Evolutionary conservation across 2,329 filamentous ascomycete genomes (phyloP), one percentile per base, ranked within the genome.

Genomic region (Fusarium cicatricum): DNA sequence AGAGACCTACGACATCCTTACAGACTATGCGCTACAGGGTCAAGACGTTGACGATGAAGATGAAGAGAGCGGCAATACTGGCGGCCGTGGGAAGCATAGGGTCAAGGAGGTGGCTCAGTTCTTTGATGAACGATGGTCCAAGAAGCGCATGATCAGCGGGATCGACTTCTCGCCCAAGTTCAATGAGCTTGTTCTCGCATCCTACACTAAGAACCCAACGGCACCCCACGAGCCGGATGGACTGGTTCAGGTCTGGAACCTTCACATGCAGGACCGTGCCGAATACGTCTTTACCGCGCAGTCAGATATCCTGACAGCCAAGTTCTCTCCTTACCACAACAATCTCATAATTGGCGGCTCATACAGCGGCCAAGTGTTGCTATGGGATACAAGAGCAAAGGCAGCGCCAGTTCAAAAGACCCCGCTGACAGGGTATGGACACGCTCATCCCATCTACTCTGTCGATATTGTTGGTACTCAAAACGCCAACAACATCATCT

Each of bases 401-500:
- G 90, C 92, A 15, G 87, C 89, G 15, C 94, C 96, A 0, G 92
- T 98, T 6, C 93, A 97, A 70, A 97, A 97, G 77, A 99, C 95
- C 2, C 95, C 95, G 1, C 82, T 99, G 33, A 98, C 94, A 6
- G 94, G 95, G 43, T 93, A 91, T 12, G 93, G 95, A 12, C 95
- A 99, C 74, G 96, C 95, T 8, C 95, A 99, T 71, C 95, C 95
- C 0, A 90, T 99, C 61, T 99, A 99, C 79, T 92, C 90, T 33
- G 87, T 99, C 52, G 91, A 95, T 60, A 96, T 99, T 50, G 92
- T 99, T 43, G 95, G 95, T 62, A 99, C 96, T 1, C 95, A 98
- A 72, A 99, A 99, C 73, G 95, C 95, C 55, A 97, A 97, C 79
- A 99, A 98, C 75, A 97, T 99, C 72, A 90, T 99, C 67, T 97